phyloP scores from a whole-genome alignment of 2,329 filamentous ascomycete species.

The Aspergillus phoenicis region DNA sequence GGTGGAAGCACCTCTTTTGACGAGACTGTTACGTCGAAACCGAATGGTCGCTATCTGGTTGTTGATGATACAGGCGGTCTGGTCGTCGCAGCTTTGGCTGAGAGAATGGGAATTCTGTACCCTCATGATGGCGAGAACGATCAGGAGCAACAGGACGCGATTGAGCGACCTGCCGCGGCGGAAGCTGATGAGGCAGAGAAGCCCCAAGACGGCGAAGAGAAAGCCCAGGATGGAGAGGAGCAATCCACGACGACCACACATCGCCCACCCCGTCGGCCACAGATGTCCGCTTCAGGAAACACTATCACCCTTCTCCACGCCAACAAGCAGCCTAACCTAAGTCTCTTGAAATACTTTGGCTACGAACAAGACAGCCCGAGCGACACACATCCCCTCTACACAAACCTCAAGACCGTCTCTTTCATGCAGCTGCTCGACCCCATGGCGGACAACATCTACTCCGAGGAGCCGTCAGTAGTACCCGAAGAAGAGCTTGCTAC shows the following conservation, averaged over 20 bases:
- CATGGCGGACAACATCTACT: constrained; percentile 71
- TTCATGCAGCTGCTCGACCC: constrained; percentile 91
- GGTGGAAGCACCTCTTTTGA: constrained; percentile 47
- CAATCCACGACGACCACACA: constrained; percentile 11
- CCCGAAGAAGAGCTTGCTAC: constrained; percentile 63
- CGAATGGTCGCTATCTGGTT: constrained; percentile 72
- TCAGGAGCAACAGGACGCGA: constrained; percentile 1
- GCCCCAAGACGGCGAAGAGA: constrained; percentile 22
- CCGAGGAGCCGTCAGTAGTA: constrained; percentile 62
- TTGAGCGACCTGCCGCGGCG: neutral
- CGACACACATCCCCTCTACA: constrained; percentile 74
- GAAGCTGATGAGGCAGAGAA: constrained; percentile 25
- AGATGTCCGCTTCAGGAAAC: constrained; percentile 55
- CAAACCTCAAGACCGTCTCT: constrained; percentile 78
- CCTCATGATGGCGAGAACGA: constrained; percentile 33
- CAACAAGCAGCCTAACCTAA: constrained; percentile 81
- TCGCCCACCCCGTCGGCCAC: constrained; percentile 23
- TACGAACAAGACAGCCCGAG: constrained; percentile 71
- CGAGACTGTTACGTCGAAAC: constrained; percentile 26
- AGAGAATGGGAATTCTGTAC: constrained; percentile 82
- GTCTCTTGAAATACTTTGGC: constrained; percentile 83
- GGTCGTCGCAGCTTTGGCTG: constrained; percentile 79
- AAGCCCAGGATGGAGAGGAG: constrained; percentile 22
- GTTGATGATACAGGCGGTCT: constrained; percentile 87
- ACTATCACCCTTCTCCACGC: constrained; percentile 62